phyloP scores from a whole-genome alignment of 2,329 filamentous ascomycete species.

The Penicillium italicum region DNA sequence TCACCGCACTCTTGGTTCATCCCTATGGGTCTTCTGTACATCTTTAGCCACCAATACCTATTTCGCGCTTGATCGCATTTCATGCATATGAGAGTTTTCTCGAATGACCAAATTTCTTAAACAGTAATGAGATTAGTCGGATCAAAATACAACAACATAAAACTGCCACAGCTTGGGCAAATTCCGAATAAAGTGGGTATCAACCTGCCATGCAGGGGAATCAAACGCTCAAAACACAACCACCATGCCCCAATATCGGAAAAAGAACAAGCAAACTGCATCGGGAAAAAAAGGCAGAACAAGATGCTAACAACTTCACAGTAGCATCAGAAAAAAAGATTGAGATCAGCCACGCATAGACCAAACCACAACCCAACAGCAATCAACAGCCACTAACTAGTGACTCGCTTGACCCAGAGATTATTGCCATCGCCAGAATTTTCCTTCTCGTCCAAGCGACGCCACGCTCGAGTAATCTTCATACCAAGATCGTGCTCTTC shows the following conservation, averaged over 20 bases:
- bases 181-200: conserved; percentile 8
- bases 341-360: not conserved
- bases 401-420: conserved; percentile 76
- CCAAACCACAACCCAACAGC: not conserved
- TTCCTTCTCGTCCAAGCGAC: conserved; percentile 64
- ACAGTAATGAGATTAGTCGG: not conserved
- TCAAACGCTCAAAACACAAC: conserved; percentile 9
- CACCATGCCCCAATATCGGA: not conserved
- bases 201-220: conserved; percentile 5
- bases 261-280: not conserved
- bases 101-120: not conserved
- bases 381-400: conserved; percentile 47
- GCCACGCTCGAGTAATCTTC: conserved; percentile 69
- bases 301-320: not conserved
- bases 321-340: not conserved
- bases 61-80: conserved; percentile 9
- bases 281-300: not conserved
- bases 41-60: conserved; percentile 9
- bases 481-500: conserved; percentile 77
- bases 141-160: not conserved
- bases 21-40: conserved; percentile 3
- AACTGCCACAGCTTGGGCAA: not conserved
- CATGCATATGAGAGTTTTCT: not conserved
- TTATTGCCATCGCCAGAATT: conserved; percentile 51
- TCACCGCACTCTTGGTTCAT: not conserved